Evolutionary conservation across 208 protist genomes (phyloP), one percentile per base, ranked within the genome.

Genomic region (Acanthamoeba sp.): DNA sequence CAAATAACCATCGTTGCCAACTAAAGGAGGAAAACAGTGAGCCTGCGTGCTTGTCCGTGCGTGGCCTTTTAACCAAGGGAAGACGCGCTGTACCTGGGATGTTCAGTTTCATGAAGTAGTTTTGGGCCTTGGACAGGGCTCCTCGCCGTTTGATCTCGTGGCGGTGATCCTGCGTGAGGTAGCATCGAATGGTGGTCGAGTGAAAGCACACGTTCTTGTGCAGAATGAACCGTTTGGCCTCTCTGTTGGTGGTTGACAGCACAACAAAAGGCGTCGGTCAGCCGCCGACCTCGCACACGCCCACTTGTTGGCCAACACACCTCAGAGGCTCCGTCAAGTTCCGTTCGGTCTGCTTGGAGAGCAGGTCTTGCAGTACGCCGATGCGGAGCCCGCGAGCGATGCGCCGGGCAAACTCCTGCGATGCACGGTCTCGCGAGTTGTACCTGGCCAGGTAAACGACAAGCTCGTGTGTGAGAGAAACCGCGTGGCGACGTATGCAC

Each of bases 131-230:
- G 27, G 64, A 71, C 20, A 71, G 32, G 64, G 64, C 64, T 7
- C 32, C 32, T 0, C 64, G 64, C 6, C 32, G 27, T 14, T 38
- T 71, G 7, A 71, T 71, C 27, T 29, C 29, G 32, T 29, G 29
- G 32, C 64, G 64, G 64, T 71, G 64, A 1, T 71, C 64, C n/a
- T 7, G 3, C 24, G 64, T 71, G 64, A 71, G 64, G 1, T 71
- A 71, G 64, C 10, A 22, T 18, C 64, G 64, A 36, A 71, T 71
- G n/a, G 16, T 36, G n/a, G 32, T 36, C 32, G 64, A 71, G n/a
- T 71, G 64, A 24, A 71, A 71, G 32, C 64, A 71, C 29, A 71
- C 64, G 32, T 71, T 71, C 64, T 71, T 71, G 32, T 71, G 64
- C 10, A 71, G 7, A 4, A 71, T 71, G 64, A 71, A 71, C 10